Evolutionary conservation across 495 filamentous ascomycete species (phyloP), one percentile per base, ranked within the genome.

Genomic region (Thozetella sp.): DNA sequence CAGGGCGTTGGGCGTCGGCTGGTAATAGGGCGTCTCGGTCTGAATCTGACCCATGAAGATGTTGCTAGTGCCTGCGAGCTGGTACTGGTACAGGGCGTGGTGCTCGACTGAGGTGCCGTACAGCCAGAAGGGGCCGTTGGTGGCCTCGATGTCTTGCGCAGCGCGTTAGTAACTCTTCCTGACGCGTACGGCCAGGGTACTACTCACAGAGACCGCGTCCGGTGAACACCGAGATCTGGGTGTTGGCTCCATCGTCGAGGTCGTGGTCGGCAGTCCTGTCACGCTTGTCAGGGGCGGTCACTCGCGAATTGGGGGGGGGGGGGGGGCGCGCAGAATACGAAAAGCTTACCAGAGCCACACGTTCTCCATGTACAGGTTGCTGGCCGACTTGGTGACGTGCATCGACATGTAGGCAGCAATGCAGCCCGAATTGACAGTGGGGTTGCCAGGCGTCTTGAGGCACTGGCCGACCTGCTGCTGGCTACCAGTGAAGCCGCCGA

Each of bases 231-330:
- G 87, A 91, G 59, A 93, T 87, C 56, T 88, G 89, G 1, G 83
- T 86, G 60, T 86, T 81, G 22, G 61, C 63, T 2, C 76, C 56
- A 54, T 85, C 84, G 51, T 98, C 94, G 43, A 97, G 88, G 57
- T 93, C 93, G 74, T 98, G 94, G 69, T 98, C 94, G 2, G 93
- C 88, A 20, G 91, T 89, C 93, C 90, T 91, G 65, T 23, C 0
- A 82, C 76, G 83, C n/a, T n/a, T n/a, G n/a, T n/a, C n/a, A n/a
- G 80, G 85, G 58, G 82, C 80, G 73, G 91, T 88, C 67, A 86
- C 85, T 25, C 86, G 64, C 59, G 86, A 84, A 2, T 79, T 77
- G 11, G 12, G 10, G n/a, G 43, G 11, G 9, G 3, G n/a, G 43
- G n/a, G n/a, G 20, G 20, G 43, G 22, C 76, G 79, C 2, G 72